phyloP scores from a whole-genome alignment of 2,329 filamentous ascomycete species.

The Hymenoscyphus infarciens region DNA sequence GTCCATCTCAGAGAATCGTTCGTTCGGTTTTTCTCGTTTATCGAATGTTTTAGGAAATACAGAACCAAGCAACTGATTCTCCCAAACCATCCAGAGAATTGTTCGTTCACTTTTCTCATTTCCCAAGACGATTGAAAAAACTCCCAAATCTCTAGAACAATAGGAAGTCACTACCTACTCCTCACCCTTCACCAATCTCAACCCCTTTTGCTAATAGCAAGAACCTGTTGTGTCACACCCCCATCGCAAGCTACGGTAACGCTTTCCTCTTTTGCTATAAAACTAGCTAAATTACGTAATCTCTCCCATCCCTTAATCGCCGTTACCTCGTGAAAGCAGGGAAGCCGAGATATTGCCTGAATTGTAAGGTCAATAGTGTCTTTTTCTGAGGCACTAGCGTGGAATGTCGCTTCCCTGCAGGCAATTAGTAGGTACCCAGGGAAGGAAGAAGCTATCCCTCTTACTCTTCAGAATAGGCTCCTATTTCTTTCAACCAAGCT shows the following conservation, averaged over 20 bases:
- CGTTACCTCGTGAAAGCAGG: neutral
- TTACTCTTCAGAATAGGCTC: neutral
- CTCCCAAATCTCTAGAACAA: too few relatives aligned
- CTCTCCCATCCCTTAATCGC: conserved; percentile 4
- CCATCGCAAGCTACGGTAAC: conserved; percentile 7
- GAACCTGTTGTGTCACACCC: neutral
- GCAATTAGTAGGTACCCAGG: neutral
- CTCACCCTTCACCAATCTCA: neutral
- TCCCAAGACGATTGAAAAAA: too few relatives aligned
- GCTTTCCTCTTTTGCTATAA: conserved; percentile 21
- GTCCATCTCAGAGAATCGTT: too few relatives aligned
- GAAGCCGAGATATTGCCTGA: conserved; percentile 10
- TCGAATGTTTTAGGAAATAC: too few relatives aligned
- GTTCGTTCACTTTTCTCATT: too few relatives aligned
- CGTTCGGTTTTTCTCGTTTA: too few relatives aligned
- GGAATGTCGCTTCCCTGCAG: conserved; percentile 6
- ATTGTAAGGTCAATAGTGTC: conserved; percentile 22
- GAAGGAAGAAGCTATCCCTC: conserved; percentile 9
- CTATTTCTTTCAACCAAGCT: conserved; percentile 15
- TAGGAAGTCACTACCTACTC: too few relatives aligned
- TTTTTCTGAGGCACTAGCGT: conserved; percentile 16
- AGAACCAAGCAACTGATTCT: too few relatives aligned
- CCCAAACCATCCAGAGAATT: too few relatives aligned
- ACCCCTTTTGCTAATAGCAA: neutral
- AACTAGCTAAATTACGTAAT: conserved; percentile 24